Percentiles rank a stretch among this genome's conserved stretches.
Evolutionary conservation across 495 filamentous ascomycete genomes (phyloP).

Genomic region (Talaromyces thailandensis): DNA sequence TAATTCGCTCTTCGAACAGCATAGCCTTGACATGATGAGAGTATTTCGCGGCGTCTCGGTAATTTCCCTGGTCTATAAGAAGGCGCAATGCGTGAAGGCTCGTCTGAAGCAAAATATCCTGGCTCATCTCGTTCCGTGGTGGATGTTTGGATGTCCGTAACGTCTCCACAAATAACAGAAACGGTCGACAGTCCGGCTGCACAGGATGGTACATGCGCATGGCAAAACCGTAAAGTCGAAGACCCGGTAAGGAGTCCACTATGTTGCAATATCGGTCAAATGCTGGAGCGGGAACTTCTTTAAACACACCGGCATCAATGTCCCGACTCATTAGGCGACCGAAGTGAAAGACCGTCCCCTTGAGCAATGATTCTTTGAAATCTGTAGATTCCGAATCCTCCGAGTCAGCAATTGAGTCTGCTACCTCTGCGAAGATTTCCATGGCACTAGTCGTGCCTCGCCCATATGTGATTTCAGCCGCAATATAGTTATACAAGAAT

Average conservation of each 20-base stretch:
- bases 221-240: conserved; percentile 15
- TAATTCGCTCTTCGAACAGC: conserved; percentile 14
- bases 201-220: conserved; percentile 28
- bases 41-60: conserved; percentile 19
- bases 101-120: conserved; percentile 19
- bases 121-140: conserved; percentile 13
- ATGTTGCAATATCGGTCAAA: conserved; percentile 24
- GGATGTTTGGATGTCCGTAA: conserved; percentile 11
- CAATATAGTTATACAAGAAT: conserved; percentile 22
- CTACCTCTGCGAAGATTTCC: conserved; percentile 18
- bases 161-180: conserved; percentile 18
- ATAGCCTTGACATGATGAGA: conserved; percentile 24
- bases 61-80: conserved; percentile 22
- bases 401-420: neutral
- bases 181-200: conserved; percentile 21
- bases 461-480: conserved; percentile 27
- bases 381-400: neutral
- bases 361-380: conserved; percentile 18
- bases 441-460: conserved; percentile 22
- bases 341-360: conserved; percentile 14
- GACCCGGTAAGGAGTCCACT: conserved; percentile 17
- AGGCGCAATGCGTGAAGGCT: conserved; percentile 28
- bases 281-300: conserved; percentile 12
- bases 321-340: conserved; percentile 15
- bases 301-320: conserved; percentile 4